These are phyloP conservation scores for Dysphania ambrosioides DNA, from an alignment of 148 eudicot species.

Conservation along the genomic window DNA sequence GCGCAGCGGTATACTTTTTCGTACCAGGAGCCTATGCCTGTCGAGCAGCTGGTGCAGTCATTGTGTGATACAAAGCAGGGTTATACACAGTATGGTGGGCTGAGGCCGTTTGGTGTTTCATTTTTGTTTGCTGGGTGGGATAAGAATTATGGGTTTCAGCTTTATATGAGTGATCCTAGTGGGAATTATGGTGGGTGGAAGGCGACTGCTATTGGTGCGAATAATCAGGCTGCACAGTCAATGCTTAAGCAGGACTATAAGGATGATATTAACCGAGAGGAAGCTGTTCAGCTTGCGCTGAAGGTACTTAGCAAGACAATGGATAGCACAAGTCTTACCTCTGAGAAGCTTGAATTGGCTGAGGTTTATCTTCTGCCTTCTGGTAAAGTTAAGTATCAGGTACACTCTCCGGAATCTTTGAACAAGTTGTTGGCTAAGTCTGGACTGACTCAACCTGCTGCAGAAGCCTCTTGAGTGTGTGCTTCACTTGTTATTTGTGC, in stretches of 20 bases:
- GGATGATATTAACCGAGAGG: constrained; percentile 87
- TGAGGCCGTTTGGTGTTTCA: constrained; percentile 89
- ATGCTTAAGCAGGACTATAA: constrained; percentile 96
- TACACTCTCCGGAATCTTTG: constrained; percentile 69
- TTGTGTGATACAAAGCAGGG: constrained; percentile 88
- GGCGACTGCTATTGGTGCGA: constrained; percentile 85
- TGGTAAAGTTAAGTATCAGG: constrained; percentile 90
- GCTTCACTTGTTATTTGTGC: background rate
- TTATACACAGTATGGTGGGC: constrained; percentile 94
- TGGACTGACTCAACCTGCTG: constrained; percentile 79
- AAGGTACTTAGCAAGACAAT: constrained; percentile 95
- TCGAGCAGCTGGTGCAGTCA: constrained; percentile 89
- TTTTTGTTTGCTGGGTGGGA: constrained; percentile 92
- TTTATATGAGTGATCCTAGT: constrained; percentile 88
- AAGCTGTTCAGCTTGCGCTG: constrained; percentile 77
- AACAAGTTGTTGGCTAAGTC: constrained; percentile 59
- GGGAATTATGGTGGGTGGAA: constrained; percentile 96
- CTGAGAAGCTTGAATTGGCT: constrained; percentile 88
- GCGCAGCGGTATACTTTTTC: constrained; percentile 73
- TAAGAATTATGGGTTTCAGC: constrained; percentile 77
- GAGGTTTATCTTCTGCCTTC: constrained; percentile 57
- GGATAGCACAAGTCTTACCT: constrained; percentile 95
- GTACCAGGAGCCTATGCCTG: constrained; percentile 89
- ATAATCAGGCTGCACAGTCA: constrained; percentile 94
- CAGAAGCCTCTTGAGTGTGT: constrained; percentile 42